phyloP scores from a whole-genome alignment of 1,284 basidiomycete species.

The Sanghuangporus weigelae region DNA sequence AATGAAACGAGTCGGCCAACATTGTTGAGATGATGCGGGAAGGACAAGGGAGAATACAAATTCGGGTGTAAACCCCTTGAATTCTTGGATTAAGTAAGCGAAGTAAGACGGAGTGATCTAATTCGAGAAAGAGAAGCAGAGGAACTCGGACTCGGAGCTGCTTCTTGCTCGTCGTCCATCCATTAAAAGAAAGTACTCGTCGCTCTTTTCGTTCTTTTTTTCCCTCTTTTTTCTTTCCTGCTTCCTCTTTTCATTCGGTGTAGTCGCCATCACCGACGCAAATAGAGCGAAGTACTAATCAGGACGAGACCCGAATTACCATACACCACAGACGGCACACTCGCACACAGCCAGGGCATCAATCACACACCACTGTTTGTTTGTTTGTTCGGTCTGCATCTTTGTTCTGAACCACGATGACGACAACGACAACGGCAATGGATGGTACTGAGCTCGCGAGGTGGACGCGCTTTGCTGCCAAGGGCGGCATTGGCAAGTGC shows the following conservation, averaged over 20 bases:
- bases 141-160: too few relatives aligned
- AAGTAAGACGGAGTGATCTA: not conserved
- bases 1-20: too few relatives aligned
- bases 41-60: not conserved
- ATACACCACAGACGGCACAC: too few relatives aligned
- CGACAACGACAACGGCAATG: slow-evolving; percentile 34
- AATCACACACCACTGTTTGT: not conserved
- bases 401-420: not conserved
- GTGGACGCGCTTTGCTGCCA: slow-evolving; percentile 76
- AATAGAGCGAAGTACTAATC: not conserved
- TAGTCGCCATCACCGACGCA: not conserved
- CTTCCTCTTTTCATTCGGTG: not conserved
- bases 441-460: slow-evolving; percentile 67
- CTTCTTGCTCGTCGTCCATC: not conserved
- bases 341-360: not conserved
- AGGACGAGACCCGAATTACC: not conserved
- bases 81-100: not conserved
- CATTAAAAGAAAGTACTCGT: not conserved
- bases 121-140: not conserved
- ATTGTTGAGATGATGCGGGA: not conserved
- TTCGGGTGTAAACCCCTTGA: not conserved
- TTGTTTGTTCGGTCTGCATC: not conserved
- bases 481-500: slow-evolving; percentile 77
- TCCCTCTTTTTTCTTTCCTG: not conserved
- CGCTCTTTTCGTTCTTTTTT: not conserved